Conservation (phyloP, 1,139 yeast genomes). For the Scheffersomyces titani region DNA sequence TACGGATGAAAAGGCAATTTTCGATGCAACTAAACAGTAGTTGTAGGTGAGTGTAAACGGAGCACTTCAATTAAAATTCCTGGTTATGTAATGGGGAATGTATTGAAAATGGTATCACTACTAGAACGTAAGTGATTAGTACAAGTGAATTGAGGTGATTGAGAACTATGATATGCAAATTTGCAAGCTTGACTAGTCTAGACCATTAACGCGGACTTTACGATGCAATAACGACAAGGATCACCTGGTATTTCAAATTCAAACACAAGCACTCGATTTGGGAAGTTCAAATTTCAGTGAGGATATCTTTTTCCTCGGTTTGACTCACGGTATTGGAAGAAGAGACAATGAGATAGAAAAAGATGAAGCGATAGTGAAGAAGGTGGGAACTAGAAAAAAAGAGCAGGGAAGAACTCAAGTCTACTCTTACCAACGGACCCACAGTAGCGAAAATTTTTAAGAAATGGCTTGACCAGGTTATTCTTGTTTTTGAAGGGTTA, state of each 20-base stretch:
- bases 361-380: not conserved
- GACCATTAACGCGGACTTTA: not conserved
- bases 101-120: not conserved
- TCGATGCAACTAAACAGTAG: not conserved
- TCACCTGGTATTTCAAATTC: not conserved
- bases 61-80: not conserved
- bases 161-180: not conserved
- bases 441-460: not conserved
- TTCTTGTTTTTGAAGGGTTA: not conserved
- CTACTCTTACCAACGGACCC: not conserved
- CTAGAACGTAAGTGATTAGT: not conserved
- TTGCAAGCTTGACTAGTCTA: not conserved
- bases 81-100: not conserved
- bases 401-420: not conserved
- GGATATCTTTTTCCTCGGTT: conserved; percentile 1
- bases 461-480: not conserved
- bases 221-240: not conserved
- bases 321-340: conserved; percentile 2
- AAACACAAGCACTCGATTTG: not conserved
- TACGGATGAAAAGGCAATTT: not conserved
- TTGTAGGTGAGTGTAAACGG: not conserved
- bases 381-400: not conserved
- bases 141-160: not conserved
- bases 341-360: not conserved
- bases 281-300: not conserved